These are phyloP conservation scores for Eremomyces bilateralis DNA, from an alignment of 495 filamentous ascomycete genomes.

Conservation along the genomic window DNA sequence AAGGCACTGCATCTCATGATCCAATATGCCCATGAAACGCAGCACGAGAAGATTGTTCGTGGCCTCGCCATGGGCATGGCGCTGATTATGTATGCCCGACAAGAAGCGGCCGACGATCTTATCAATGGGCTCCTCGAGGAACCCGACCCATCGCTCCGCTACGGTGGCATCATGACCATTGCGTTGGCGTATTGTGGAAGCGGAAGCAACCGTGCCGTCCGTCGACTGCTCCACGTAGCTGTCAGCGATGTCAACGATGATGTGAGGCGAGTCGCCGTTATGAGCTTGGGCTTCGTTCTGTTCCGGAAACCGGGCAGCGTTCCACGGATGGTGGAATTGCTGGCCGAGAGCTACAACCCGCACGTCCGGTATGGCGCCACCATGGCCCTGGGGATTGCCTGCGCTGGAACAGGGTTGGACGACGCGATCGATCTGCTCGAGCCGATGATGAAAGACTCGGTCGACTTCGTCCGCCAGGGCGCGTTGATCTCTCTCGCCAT, in stretches of 20 bases:
- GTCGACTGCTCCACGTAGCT: constrained; percentile 88
- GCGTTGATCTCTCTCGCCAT: constrained; percentile 88
- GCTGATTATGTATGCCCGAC: constrained; percentile 90
- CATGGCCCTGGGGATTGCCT: constrained; percentile 96
- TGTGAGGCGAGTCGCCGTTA: constrained; percentile 87
- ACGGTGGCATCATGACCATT: constrained; percentile 98
- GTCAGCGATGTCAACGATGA: constrained; percentile 98
- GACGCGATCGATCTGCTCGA: constrained; percentile 94
- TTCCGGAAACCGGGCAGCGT: constrained; percentile 96
- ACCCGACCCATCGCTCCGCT: constrained; percentile 79
- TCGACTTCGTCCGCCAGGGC: constrained; percentile 94
- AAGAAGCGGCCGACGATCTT: constrained; percentile 83
- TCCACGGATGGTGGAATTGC: constrained; percentile 95
- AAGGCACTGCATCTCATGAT: constrained; percentile 88
- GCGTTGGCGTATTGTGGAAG: constrained; percentile 94
- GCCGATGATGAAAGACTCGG: constrained; percentile 98
- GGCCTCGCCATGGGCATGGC: constrained; percentile 93
- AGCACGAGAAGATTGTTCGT: constrained; percentile 96
- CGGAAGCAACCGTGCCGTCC: constrained; percentile 94
- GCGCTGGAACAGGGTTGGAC: constrained; percentile 87
- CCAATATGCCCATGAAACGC: constrained; percentile 89
- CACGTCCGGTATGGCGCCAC: constrained; percentile 96
- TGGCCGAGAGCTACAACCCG: constrained; percentile 96
- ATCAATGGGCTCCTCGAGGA: constrained; percentile 86
- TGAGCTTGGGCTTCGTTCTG: constrained; percentile 95